Percentiles rank a stretch among this genome's conserved stretches.
phyloP scores from a whole-genome alignment of 805 yeast genomes.

The Maudiozyma turicensis region DNA sequence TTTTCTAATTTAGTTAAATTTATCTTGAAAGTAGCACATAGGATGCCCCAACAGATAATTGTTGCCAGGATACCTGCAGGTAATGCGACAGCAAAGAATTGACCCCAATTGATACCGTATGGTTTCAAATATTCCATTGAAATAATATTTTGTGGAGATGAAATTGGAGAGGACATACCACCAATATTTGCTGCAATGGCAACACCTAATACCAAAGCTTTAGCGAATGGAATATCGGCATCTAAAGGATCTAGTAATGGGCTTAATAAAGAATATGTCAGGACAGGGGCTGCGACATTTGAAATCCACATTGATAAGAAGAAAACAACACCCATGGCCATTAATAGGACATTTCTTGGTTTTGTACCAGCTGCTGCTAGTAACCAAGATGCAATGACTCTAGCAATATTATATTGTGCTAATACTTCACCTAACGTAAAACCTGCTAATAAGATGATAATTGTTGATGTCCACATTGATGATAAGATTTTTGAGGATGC shows the following conservation, averaged over 20 bases:
- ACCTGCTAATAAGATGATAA: slow-evolving; percentile 83
- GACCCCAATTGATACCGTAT: slow-evolving; percentile 63
- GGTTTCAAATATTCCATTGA: slow-evolving; percentile 77
- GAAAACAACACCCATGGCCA: slow-evolving; percentile 77
- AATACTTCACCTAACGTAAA: slow-evolving; percentile 89
- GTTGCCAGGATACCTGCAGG: slow-evolving; percentile 65
- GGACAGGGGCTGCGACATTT: slow-evolving; percentile 93
- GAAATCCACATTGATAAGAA: slow-evolving; percentile 92
- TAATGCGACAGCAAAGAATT: slow-evolving; percentile 82
- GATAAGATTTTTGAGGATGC: slow-evolving; percentile 63
- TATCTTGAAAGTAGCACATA: slow-evolving; percentile 46
- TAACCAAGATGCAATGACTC: slow-evolving; percentile 76
- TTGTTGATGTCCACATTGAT: slow-evolving; percentile 91
- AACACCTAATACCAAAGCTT: slow-evolving; percentile 79
- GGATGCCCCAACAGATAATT: slow-evolving; percentile 59
- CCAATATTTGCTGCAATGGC: slow-evolving; percentile 89
- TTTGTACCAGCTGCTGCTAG: slow-evolving; percentile 71
- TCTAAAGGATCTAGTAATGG: slow-evolving; percentile 77
- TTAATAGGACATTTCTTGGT: slow-evolving; percentile 65
- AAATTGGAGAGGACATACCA: slow-evolving; percentile 94
- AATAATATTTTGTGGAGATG: slow-evolving; percentile 91
- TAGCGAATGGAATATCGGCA: slow-evolving; percentile 66
- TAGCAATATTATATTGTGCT: slow-evolving; percentile 83
- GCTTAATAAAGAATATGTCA: slow-evolving; percentile 78
- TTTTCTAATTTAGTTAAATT: slow-evolving; percentile 39